Base-by-base conservation (phyloP, 345 rosid species). In the Lepidium aucheri region DNA sequence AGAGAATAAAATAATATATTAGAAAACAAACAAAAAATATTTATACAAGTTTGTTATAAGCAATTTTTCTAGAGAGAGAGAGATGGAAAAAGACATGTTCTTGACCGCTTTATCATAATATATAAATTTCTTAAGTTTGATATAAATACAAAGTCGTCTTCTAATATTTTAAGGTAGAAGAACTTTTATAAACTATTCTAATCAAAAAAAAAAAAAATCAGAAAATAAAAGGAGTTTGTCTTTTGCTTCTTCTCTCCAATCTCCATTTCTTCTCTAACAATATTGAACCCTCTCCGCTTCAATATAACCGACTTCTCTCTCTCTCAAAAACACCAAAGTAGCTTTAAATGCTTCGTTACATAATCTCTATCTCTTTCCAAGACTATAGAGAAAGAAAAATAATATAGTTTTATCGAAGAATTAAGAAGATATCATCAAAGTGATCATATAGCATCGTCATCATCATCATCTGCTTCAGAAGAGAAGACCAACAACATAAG, bases 51-150 rank as follows among this genome's bases (percentile, higher is more conserved):
- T 74, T 67, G 69, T 74, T 67, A 74, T 54, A 35, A 53, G 13
- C 59, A 60, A 67, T 61, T 18, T 65, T 22, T 67, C 8, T 30
- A 20, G 16, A 68, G 47, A 60, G 77, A 74, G 69, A 76, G 68
- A n/a, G 49, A 36, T 60, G 43, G 79, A 76, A 80, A 60, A 65
- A 28, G 60, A 74, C 77, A 78, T 72, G 72, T 64, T 73, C 35
- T 45, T 74, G 80, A 82, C 87, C 79, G 83, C 83, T 78, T 78
- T 72, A 69, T 83, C 78, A 73, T 62, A 85, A 81, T 52, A 81
- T 52, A 40, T 53, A 60, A 26, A 26, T 64, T 69, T 51, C 58
- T 63, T 60, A 64, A 12, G 58, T 53, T 67, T 53, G 30, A 67
- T 47, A 53, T 51, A 60, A 67, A 65, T 32, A 68, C 70, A 70